phyloP scores from a whole-genome alignment of 345 rosid species.

The Rhizophora apiculata region DNA sequence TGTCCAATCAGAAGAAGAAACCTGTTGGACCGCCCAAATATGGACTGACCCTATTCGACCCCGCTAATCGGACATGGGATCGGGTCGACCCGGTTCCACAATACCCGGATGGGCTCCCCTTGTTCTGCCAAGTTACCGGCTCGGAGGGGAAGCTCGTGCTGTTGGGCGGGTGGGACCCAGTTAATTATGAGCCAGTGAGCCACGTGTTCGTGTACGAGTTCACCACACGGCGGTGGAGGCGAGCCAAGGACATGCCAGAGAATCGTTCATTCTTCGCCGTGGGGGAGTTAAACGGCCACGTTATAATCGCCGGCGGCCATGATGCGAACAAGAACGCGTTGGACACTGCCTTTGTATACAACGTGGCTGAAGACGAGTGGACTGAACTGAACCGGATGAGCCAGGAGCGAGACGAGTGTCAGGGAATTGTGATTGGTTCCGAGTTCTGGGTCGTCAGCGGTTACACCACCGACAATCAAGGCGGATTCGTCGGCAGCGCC shows the following conservation, averaged over 20 bases:
- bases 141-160: constrained; percentile 54
- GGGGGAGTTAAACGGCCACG: constrained; percentile 34
- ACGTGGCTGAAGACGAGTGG: constrained; percentile 53
- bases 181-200: constrained; percentile 44
- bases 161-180: constrained; percentile 77
- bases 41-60: constrained; percentile 42
- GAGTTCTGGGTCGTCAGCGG: constrained; percentile 73
- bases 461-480: constrained; percentile 54
- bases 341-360: constrained; percentile 56
- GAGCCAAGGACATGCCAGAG: constrained; percentile 48
- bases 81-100: constrained; percentile 37
- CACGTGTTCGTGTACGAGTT: constrained; percentile 57
- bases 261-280: constrained; percentile 56
- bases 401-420: constrained; percentile 68
- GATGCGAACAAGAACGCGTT: constrained; percentile 66
- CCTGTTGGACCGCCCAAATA: constrained; percentile 32
- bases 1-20: constrained; percentile 19
- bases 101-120: constrained; percentile 52
- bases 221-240: constrained; percentile 40
- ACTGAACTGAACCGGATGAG: constrained; percentile 44
- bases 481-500: constrained; percentile 48
- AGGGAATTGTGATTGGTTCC: constrained; percentile 45
- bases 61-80: constrained; percentile 39
- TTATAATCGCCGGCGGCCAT: constrained; percentile 59
- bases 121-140: constrained; percentile 56